phyloP scores from a whole-genome alignment of 352 stramenopile species.

The Phytophthora aleatoria region DNA sequence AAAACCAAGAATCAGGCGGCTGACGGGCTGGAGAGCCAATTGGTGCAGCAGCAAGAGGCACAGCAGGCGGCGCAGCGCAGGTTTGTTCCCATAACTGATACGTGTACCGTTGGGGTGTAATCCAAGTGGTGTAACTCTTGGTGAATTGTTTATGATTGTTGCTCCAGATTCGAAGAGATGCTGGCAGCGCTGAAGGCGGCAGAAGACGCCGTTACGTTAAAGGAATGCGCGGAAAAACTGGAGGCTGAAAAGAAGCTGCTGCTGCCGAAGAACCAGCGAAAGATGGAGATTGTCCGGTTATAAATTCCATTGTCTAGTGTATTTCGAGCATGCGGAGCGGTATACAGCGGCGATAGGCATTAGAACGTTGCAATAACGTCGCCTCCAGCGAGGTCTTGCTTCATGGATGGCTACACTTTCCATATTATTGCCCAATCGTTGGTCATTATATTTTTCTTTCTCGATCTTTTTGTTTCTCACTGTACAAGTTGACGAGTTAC shows the following conservation, averaged over 20 bases:
- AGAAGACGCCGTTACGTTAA: conserved; percentile 26
- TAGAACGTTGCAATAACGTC: no score
- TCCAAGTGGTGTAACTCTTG: not conserved
- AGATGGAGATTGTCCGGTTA: conserved; percentile 51
- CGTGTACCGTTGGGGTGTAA: not conserved
- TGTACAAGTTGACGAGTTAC: not conserved
- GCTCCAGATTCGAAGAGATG: conserved; percentile 39
- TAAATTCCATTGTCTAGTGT: conserved; percentile 10
- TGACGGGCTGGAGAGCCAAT: conserved; percentile 23
- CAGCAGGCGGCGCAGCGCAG: conserved; percentile 24
- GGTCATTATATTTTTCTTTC: no score
- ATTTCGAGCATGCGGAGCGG: no score
- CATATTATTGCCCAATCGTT: conserved; percentile 8
- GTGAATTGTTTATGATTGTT: not conserved
- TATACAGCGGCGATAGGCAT: no score
- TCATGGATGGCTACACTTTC: not conserved
- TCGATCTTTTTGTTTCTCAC: conserved; percentile 2
- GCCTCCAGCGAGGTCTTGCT: no score
- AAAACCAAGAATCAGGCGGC: conserved; percentile 17
- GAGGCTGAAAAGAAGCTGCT: conserved; percentile 27
- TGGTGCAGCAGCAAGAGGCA: conserved; percentile 21
- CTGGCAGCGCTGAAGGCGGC: conserved; percentile 32
- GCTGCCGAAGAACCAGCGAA: conserved; percentile 26
- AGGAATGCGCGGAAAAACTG: conserved; percentile 30
- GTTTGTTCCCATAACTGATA: conserved; percentile 7